Evolutionary conservation across 1,284 basidiomycete genomes (phyloP).

Genomic region (Ganoderma lingzhi): DNA sequence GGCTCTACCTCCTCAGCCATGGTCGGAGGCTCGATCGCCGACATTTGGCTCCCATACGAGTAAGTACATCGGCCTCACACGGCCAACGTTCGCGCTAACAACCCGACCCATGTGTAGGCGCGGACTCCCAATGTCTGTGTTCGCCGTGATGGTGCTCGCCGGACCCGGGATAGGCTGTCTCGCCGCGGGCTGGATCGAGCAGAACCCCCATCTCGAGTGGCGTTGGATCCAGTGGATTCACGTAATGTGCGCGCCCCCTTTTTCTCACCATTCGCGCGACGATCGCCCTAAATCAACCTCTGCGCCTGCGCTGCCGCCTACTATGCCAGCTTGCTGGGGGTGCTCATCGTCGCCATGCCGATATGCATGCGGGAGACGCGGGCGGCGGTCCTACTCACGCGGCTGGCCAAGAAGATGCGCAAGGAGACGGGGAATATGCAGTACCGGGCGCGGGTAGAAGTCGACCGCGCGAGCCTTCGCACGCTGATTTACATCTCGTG

Average conservation of each 20-base stretch:
- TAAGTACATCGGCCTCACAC: constrained; percentile 35
- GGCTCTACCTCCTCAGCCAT: constrained; percentile 78
- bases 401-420: constrained; percentile 65
- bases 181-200: constrained; percentile 75
- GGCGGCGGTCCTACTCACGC: constrained; percentile 65
- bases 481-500: constrained; percentile 71
- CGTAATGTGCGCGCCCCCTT: constrained; percentile 55
- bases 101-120: constrained; percentile 51
- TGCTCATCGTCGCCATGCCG: constrained; percentile 52
- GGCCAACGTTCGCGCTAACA: background rate
- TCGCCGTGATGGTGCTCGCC: constrained; percentile 64
- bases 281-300: constrained; percentile 8
- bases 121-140: constrained; percentile 77
- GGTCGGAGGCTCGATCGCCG: constrained; percentile 81
- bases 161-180: constrained; percentile 73
- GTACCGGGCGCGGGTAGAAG: constrained; percentile 71
- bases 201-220: constrained; percentile 69
- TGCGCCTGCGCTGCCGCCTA: background rate
- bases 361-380: constrained; percentile 70
- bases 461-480: constrained; percentile 62
- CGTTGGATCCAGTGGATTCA: constrained; percentile 87
- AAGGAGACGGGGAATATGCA: constrained; percentile 67
- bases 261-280: constrained; percentile 2
- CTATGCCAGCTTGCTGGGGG: constrained; percentile 51
- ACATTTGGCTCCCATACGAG: constrained; percentile 73